phyloP scores from a whole-genome alignment of 2,329 filamentous ascomycete genomes.

The Aspergillus luchuensis region DNA sequence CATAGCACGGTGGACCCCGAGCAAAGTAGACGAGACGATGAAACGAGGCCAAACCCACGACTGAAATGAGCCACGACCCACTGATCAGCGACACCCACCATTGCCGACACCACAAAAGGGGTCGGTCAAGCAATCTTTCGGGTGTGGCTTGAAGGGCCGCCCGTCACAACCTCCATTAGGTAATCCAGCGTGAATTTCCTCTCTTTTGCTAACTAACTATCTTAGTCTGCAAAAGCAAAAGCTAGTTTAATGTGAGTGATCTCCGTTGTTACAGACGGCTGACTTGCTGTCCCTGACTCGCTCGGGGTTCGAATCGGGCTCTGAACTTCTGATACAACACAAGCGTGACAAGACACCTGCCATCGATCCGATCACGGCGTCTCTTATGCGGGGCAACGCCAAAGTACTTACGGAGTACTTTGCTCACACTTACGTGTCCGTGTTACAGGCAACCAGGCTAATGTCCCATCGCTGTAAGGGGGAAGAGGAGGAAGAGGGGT shows the following conservation, averaged over 20 bases:
- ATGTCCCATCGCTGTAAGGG: slow-evolving; percentile 8
- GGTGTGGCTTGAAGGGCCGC: not conserved
- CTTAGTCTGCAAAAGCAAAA: too few species aligned
- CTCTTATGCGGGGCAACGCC: not conserved
- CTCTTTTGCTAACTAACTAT: not conserved
- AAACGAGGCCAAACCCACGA: slow-evolving; percentile 3
- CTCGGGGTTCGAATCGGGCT: too few species aligned
- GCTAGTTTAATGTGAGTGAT: too few species aligned
- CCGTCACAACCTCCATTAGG: not conserved
- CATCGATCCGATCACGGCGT: not conserved
- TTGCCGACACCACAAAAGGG: slow-evolving; percentile 1
- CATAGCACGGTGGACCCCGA: slow-evolving; percentile 3
- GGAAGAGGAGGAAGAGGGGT: not conserved
- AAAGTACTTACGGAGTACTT: not conserved
- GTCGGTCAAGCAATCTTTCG: not conserved
- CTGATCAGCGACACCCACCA: slow-evolving; percentile 14
- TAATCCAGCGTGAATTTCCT: not conserved
- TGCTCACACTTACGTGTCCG: not conserved
- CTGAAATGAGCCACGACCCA: slow-evolving; percentile 8
- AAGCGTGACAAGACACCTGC: not conserved
- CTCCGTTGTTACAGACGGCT: not conserved
- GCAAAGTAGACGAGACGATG: not conserved
- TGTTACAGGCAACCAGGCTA: not conserved
- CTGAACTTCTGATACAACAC: not conserved
- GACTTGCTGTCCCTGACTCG: not conserved